phyloP scores from a whole-genome alignment of 2,329 filamentous ascomycete genomes.

The Trichoderma pleuroti region DNA sequence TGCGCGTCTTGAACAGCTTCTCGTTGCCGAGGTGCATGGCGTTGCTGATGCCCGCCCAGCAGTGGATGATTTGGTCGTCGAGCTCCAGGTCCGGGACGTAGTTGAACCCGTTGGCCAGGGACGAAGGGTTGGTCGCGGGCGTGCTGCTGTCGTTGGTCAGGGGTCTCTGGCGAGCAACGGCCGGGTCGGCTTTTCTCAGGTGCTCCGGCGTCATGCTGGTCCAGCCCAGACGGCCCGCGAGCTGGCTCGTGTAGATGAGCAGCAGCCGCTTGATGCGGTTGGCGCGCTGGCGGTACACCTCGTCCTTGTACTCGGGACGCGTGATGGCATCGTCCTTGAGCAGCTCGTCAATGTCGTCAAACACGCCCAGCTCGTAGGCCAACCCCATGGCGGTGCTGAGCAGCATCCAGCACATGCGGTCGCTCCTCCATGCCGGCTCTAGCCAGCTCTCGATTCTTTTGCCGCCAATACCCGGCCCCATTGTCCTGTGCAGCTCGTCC shows the following conservation, averaged over 20 bases:
- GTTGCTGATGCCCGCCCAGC: conserved; percentile 90
- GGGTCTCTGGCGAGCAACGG: conserved; percentile 49
- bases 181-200: conserved; percentile 55
- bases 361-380: conserved; percentile 91
- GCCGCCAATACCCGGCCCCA: conserved; percentile 64
- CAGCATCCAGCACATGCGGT: conserved; percentile 98
- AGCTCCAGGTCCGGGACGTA: conserved; percentile 65
- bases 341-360: conserved; percentile 79
- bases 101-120: conserved; percentile 57
- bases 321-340: conserved; percentile 57
- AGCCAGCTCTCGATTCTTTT: conserved; percentile 92
- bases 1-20: conserved; percentile 79
- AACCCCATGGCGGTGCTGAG: conserved; percentile 86
- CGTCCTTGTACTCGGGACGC: conserved; percentile 67
- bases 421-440: conserved; percentile 90
- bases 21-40: conserved; percentile 91
- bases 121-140: conserved; percentile 56
- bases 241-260: conserved; percentile 86
- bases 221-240: conserved; percentile 87
- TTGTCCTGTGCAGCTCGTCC: conserved; percentile 31
- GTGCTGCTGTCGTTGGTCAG: conserved; percentile 55
- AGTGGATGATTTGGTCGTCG: conserved; percentile 71
- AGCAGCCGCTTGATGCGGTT: conserved; percentile 81
- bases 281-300: conserved; percentile 71
- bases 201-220: conserved; percentile 86